These are phyloP conservation scores for Galerina sulciceps DNA, from an alignment of 768 basidiomycete species.

Conservation along the genomic window DNA sequence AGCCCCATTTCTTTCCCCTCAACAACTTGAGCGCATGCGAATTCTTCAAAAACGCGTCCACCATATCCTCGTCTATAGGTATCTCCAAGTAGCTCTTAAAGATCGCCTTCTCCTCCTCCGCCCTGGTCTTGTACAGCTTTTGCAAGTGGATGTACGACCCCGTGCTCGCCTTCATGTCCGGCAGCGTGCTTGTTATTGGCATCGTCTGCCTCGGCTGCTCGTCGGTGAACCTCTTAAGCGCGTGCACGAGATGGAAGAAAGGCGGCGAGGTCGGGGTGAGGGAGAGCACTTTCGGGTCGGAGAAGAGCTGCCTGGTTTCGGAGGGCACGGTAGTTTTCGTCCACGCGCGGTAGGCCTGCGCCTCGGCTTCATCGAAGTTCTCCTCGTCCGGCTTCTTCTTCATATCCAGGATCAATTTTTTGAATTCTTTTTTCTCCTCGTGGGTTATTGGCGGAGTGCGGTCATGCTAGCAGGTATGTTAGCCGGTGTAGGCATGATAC, in stretches of 20 bases:
- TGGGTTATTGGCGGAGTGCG: constrained; percentile 60
- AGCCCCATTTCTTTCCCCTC: constrained; percentile 65
- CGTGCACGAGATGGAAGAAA: constrained; percentile 79
- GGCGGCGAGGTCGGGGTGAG: constrained; percentile 53
- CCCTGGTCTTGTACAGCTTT: constrained; percentile 78
- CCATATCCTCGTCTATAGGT: constrained; percentile 50
- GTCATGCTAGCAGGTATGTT: constrained; percentile 55
- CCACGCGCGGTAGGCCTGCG: constrained; percentile 86
- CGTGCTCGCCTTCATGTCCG: constrained; percentile 97
- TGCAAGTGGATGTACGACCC: constrained; percentile 83
- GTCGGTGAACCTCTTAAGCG: constrained; percentile 67
- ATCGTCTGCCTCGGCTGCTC: constrained; percentile 62
- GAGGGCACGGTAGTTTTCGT: constrained; percentile 62
- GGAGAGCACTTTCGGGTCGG: constrained; percentile 54
- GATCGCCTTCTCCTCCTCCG: constrained; percentile 66
- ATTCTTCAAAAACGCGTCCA: constrained; percentile 82
- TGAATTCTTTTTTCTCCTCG: constrained; percentile 81
- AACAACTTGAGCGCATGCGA: constrained; percentile 73
- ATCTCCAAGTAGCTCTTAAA: constrained; percentile 55
- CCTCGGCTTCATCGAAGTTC: constrained; percentile 94
- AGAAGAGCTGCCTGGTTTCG: constrained; percentile 68
- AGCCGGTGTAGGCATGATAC: background rate
- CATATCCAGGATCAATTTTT: constrained; percentile 61
- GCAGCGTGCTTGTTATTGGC: constrained; percentile 85
- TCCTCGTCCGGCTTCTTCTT: constrained; percentile 87